Evolutionary conservation across 1,139 yeast genomes (phyloP).

Genomic region (Pichia sp.): DNA sequence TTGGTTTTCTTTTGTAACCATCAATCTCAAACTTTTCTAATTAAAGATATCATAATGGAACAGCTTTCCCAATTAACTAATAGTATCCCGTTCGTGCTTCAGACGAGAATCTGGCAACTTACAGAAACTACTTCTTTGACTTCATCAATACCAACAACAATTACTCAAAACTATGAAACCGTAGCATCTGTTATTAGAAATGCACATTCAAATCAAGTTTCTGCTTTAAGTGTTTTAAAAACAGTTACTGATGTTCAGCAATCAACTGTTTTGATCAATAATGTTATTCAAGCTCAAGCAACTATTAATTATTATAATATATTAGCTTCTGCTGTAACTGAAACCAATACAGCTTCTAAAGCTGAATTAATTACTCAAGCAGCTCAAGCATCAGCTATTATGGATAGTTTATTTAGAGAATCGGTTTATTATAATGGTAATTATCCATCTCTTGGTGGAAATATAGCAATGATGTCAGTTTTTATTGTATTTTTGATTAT

Average conservation of each 20-base stretch:
- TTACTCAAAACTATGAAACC: conserved; percentile 12
- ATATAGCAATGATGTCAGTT: conserved; percentile 43
- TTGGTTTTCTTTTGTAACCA: too few species aligned
- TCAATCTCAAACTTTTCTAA: too few species aligned
- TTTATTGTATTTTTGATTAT: conserved; percentile 38
- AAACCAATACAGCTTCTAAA: conserved; percentile 30
- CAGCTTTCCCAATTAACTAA: too few species aligned
- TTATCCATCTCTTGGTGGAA: conserved; percentile 40
- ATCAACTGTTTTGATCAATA: conserved; percentile 22
- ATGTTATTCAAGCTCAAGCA: conserved; percentile 34
- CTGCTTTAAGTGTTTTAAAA: conserved; percentile 13
- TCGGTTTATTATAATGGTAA: conserved; percentile 35
- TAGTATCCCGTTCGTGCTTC: conserved; percentile 2
- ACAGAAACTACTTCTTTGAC: conserved; percentile 16
- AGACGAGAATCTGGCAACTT: conserved; percentile 1
- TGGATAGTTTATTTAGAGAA: conserved; percentile 24
- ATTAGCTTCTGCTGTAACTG: conserved; percentile 36
- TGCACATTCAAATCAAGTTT: conserved; percentile 9
- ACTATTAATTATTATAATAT: conserved; percentile 34
- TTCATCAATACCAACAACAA: conserved; percentile 14
- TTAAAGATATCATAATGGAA: too few species aligned
- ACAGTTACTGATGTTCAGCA: conserved; percentile 24
- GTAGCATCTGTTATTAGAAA: conserved; percentile 17
- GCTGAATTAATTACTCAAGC: conserved; percentile 33
- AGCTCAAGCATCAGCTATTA: conserved; percentile 32